These are phyloP conservation scores for Mycena rebaudengoi DNA, from an alignment of 768 basidiomycete species.

Conservation along the genomic window DNA sequence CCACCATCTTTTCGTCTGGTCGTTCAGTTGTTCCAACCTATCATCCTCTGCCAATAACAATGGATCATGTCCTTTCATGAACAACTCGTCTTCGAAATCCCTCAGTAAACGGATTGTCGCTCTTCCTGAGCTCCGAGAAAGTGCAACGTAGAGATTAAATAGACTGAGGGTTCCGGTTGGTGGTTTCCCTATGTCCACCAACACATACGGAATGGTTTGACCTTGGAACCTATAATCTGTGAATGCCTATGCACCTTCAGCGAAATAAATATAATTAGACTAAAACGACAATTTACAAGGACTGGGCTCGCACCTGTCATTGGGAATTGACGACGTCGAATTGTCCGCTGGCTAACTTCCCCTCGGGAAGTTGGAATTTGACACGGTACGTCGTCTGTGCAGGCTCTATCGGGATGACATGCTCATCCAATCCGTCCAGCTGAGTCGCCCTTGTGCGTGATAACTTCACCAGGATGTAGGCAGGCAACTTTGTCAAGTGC, in stretches of 20 bases:
- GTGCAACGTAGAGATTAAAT: conserved; percentile 52
- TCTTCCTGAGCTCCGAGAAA: conserved; percentile 41
- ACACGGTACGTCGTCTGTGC: conserved; percentile 27
- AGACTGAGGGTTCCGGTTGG: conserved; percentile 38
- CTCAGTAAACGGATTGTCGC: background rate
- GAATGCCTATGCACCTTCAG: conserved; percentile 49
- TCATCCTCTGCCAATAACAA: background rate
- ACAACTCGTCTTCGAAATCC: background rate
- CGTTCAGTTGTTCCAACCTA: background rate
- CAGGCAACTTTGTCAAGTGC: conserved; percentile 29
- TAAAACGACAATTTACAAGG: too few relatives aligned
- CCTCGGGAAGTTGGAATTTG: conserved; percentile 10
- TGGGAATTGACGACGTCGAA: conserved; percentile 36
- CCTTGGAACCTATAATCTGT: conserved; percentile 53
- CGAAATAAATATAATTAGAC: too few relatives aligned
- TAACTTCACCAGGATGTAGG: conserved; percentile 38
- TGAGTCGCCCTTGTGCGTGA: conserved; percentile 26
- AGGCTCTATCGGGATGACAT: conserved; percentile 36
- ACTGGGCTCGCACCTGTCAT: too few relatives aligned
- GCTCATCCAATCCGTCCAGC: conserved; percentile 34
- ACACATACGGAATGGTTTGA: conserved; percentile 45
- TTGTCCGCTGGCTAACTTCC: background rate
- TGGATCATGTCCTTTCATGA: background rate
- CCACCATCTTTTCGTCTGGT: background rate
- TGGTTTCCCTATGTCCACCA: conserved; percentile 49